Evolutionary conservation across 371 early-diverging fungal genomes (phyloP), one percentile per base, ranked within the genome.

Genomic region (Apophysomyces ossiformis): DNA sequence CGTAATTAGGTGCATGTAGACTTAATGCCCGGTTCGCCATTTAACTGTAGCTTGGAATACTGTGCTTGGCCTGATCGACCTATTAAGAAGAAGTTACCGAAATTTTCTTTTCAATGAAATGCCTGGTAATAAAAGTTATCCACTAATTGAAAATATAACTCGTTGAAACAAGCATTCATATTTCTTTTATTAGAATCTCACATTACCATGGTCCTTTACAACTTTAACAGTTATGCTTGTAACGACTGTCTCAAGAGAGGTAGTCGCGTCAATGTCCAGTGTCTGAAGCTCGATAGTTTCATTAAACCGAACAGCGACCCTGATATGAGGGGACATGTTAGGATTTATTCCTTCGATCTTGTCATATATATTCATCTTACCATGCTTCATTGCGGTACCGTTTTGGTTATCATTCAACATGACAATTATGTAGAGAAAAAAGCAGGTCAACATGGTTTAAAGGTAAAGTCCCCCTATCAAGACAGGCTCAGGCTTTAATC

Each of bases 181-280:
- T 18, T 5, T 56, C 61, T 54, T 32, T 1, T 7, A 44, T 12
- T 32, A 32, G 7, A 57, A 37, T 26, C 36, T 39, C 12, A 59
- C 44, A 1, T 83, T 50, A 6, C 18, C 54, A 5, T n/a, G 21
- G 21, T 8, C 21, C 5, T 50, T 26, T 4, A 32, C 7, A 21
- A 16, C 89, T 68, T 90, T 88, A 2, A 90, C 79, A 1, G 81
- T 81, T 12, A 82, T 84, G 12, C 72, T 66, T 0, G 90, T 86
- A 1, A 93, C 84, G 57, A 92, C 85, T 70, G 90, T 91, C 18
- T 92, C 92, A 16, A 85, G 88, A 66, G 92, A 93, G 64, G 83
- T 86, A 5, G 90, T 81, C 11, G 96, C 94, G 65, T 96, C 93
- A 47, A 92, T 87, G 70, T 93, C 92, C 58, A 96, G 82, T 5